These are phyloP conservation scores for Aspergillus aculeatinus DNA, from an alignment of 2,329 filamentous ascomycete genomes.

Conservation along the genomic window DNA sequence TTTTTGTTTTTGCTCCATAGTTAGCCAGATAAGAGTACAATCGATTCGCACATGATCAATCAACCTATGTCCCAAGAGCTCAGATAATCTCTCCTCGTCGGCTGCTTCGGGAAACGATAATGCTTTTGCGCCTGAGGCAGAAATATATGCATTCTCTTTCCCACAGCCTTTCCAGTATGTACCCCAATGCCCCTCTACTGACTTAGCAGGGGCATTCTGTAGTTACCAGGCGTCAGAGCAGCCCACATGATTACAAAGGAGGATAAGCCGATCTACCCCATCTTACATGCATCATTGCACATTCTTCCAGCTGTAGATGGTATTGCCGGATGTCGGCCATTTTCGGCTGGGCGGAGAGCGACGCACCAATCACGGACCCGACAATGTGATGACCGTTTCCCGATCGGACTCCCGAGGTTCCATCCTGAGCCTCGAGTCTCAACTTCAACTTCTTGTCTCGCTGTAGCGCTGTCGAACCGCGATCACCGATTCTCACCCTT, in stretches of 20 bases:
- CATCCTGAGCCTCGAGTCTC: constrained; percentile 19
- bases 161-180: neutral
- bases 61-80: no score
- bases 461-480: constrained; percentile 14
- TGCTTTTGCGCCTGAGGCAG: neutral
- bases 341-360: constrained; percentile 39
- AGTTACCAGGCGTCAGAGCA: neutral
- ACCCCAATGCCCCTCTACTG: neutral
- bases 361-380: constrained; percentile 36
- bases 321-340: constrained; percentile 33
- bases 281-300: neutral
- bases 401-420: constrained; percentile 40
- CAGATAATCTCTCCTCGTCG: neutral
- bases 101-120: neutral
- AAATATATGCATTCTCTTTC: neutral
- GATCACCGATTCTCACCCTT: constrained; percentile 13
- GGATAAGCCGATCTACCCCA: neutral
- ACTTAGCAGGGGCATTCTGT: neutral
- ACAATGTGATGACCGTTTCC: constrained; percentile 42
- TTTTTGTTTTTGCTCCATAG: no score
- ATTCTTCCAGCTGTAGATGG: neutral
- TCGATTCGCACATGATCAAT: no score
- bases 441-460: constrained; percentile 28
- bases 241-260: neutral
- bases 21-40: no score